phyloP scores from a whole-genome alignment of 805 yeast species.

The Vanderwaltozyma tropicalis region DNA sequence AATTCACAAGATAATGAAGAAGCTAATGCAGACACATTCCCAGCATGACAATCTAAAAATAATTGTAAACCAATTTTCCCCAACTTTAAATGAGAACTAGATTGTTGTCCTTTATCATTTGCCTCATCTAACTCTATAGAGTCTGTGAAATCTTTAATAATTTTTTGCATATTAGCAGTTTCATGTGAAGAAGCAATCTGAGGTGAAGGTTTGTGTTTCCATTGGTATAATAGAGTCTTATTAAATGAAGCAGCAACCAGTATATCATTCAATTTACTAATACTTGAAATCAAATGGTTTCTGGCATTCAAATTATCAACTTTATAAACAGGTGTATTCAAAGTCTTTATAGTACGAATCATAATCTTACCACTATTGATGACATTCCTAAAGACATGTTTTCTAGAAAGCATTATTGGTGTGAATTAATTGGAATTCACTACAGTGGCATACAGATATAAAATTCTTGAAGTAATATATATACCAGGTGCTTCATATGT shows the following conservation, averaged over 20 bases:
- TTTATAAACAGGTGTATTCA: slow-evolving; percentile 20
- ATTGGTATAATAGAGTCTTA: slow-evolving; percentile 15
- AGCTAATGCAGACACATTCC: slow-evolving; percentile 13
- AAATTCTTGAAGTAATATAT: too few species aligned
- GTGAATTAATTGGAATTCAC: too few species aligned
- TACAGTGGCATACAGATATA: too few species aligned
- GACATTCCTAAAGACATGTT: too few species aligned
- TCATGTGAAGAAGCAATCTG: slow-evolving; percentile 16
- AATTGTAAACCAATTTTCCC: slow-evolving; percentile 21
- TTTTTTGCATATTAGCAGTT: slow-evolving; percentile 9
- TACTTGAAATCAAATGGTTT: slow-evolving; percentile 10
- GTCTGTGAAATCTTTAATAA: slow-evolving; percentile 15
- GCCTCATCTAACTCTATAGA: slow-evolving; percentile 14
- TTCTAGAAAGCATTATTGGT: too few species aligned
- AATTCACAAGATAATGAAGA: slow-evolving; percentile 12
- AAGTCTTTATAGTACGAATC: slow-evolving; percentile 18
- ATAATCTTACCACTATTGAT: too few species aligned
- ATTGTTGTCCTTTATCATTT: background rate
- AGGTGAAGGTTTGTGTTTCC: slow-evolving; percentile 17
- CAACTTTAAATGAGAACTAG: slow-evolving; percentile 9
- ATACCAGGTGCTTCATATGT: too few species aligned
- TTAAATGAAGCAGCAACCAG: slow-evolving; percentile 15
- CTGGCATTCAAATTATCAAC: slow-evolving; percentile 6
- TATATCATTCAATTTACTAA: slow-evolving; percentile 14
- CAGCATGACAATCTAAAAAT: slow-evolving; percentile 14